These are phyloP conservation scores for Nitzschia sp. DNA, from an alignment of 108 stramenopile species.

Conservation along the genomic window DNA sequence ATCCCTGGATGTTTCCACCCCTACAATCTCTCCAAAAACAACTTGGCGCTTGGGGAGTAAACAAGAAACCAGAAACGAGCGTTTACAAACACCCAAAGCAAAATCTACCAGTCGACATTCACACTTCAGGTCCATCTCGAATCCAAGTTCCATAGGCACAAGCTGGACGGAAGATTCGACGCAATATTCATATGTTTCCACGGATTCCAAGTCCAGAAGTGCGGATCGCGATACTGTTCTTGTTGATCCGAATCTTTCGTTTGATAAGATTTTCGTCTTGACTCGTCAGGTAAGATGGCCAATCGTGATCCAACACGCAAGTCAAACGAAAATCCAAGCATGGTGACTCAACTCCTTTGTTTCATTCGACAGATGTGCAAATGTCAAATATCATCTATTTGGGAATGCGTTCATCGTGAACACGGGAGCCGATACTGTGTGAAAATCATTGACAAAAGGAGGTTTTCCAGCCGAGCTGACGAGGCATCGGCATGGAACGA, in stretches of 20 bases:
- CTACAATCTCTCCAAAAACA: not conserved
- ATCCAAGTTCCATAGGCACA: not conserved
- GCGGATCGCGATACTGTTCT: not conserved
- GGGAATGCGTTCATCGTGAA: constrained; percentile 35
- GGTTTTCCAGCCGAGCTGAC: constrained; percentile 13
- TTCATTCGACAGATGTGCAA: constrained; percentile 2
- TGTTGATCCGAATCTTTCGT: not conserved
- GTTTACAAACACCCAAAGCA: not conserved
- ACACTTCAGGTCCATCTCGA: not conserved
- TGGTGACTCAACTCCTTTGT: not conserved
- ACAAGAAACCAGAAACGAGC: not conserved
- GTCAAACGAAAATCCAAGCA: no score
- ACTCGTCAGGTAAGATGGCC: constrained; percentile 24
- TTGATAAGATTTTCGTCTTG: constrained; percentile 25
- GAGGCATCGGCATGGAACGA: constrained; percentile 10
- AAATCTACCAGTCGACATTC: not conserved
- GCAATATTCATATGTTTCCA: no score
- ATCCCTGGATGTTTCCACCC: not conserved
- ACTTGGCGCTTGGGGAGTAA: no score
- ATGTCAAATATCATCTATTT: constrained; percentile 21
- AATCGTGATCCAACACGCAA: no score
- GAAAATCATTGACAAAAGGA: constrained; percentile 22
- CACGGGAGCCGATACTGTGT: constrained; percentile 24
- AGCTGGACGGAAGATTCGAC: constrained; percentile 5
- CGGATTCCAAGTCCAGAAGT: not conserved